Evolutionary conservation across 805 yeast genomes (phyloP).

Genomic region (Kodamaea kakaduensis): DNA sequence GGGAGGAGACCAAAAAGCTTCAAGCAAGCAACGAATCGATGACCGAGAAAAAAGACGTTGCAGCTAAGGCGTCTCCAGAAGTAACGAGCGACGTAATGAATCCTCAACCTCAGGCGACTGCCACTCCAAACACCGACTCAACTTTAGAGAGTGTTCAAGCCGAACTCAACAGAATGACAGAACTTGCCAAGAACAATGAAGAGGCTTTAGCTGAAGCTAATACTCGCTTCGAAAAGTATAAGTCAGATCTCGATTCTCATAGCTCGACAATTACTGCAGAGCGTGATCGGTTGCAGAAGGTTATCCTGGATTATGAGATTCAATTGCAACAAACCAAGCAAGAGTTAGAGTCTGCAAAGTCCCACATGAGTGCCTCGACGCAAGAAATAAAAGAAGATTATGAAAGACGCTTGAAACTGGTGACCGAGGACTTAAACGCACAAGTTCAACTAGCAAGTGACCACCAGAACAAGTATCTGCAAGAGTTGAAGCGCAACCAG

Average conservation of each 20-base stretch:
- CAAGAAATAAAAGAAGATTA: conserved; percentile 28
- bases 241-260: conserved; percentile 21
- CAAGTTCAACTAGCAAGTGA: conserved; percentile 47
- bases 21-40: no score
- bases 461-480: conserved; percentile 52
- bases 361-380: conserved; percentile 21
- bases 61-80: no score
- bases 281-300: conserved; percentile 19
- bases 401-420: conserved; percentile 25
- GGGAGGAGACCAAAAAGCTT: neutral
- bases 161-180: conserved; percentile 40
- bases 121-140: no score
- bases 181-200: conserved; percentile 64
- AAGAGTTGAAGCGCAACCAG: conserved; percentile 53
- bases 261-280: conserved; percentile 20
- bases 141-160: no score
- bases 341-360: conserved; percentile 18
- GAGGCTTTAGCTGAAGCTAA: conserved; percentile 55
- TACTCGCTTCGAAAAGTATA: conserved; percentile 46
- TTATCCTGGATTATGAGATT: conserved; percentile 7
- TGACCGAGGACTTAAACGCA: conserved; percentile 28
- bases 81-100: no score
- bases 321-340: conserved; percentile 12
- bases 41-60: no score
- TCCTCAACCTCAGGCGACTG: no score